Evolutionary conservation across 2,329 filamentous ascomycete species (phyloP).

Genomic region (Bipolaris cookei): DNA sequence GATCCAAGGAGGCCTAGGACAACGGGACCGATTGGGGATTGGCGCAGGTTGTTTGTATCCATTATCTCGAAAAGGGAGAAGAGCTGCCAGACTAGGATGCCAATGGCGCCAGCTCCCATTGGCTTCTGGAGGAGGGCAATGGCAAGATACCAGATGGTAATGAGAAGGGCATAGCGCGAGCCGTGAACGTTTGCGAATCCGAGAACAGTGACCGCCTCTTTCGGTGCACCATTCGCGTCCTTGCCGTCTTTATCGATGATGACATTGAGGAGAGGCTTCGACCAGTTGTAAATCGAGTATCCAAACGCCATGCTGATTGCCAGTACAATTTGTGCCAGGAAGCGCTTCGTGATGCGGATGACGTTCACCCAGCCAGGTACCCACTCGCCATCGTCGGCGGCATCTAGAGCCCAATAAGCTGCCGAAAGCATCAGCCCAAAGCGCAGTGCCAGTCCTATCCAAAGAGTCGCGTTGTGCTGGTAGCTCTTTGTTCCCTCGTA

Average conservation of each 20-base stretch:
- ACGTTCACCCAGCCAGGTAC: constrained; percentile 58
- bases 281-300: constrained; percentile 82
- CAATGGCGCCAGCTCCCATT: constrained; percentile 87
- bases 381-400: constrained; percentile 87
- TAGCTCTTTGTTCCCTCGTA: constrained; percentile 84
- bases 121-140: constrained; percentile 87
- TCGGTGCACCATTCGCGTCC: constrained; percentile 33
- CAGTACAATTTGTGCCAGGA: constrained; percentile 79
- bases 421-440: constrained; percentile 76
- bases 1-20: constrained; percentile 87
- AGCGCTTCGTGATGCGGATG: constrained; percentile 78
- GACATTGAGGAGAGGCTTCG: constrained; percentile 82
- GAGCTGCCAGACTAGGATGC: constrained; percentile 84
- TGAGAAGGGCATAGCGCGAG: constrained; percentile 83
- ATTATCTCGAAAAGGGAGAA: constrained; percentile 74
- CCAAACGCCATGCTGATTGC: constrained; percentile 83
- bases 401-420: constrained; percentile 86
- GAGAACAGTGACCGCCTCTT: constrained; percentile 72
- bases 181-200: constrained; percentile 95
- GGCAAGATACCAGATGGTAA: constrained; percentile 77
- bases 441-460: constrained; percentile 83
- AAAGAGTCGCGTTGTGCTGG: constrained; percentile 81
- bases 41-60: constrained; percentile 66
- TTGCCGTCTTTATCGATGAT: constrained; percentile 48
- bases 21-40: constrained; percentile 79